Percentiles rank a stretch among this genome's conserved stretches.
Evolutionary conservation across 2,329 filamentous ascomycete genomes (phyloP).

Genomic region (Dothiorella sarmentorum): DNA sequence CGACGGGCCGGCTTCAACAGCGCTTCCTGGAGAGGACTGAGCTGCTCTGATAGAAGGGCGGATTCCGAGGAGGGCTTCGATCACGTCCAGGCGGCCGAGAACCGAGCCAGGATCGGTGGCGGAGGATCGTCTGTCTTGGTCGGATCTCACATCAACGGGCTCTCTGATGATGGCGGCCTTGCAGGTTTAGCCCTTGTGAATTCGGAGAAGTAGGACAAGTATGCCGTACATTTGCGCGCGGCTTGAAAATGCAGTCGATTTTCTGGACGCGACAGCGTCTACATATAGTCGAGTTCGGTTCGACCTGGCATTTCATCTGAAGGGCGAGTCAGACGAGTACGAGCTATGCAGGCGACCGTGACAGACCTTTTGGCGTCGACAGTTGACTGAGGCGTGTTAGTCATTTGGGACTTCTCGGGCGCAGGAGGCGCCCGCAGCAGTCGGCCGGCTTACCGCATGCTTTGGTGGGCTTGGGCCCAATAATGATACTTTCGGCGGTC

Average conservation of each 20-base stretch:
- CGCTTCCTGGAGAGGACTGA: slow-evolving; percentile 3
- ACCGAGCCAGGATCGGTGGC: slow-evolving; percentile 13
- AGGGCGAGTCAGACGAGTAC: neutral
- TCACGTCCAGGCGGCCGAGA: slow-evolving; percentile 18
- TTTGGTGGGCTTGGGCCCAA: slow-evolving; percentile 21
- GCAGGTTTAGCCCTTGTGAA: neutral
- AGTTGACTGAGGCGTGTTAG: slow-evolving; percentile 17
- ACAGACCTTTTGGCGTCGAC: slow-evolving; percentile 22
- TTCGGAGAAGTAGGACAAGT: neutral
- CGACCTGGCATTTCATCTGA: slow-evolving; percentile 23
- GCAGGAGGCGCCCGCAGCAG: neutral
- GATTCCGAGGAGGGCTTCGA: slow-evolving; percentile 22
- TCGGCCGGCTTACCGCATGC: slow-evolving; percentile 19
- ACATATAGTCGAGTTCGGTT: slow-evolving; percentile 19
- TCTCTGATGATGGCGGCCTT: slow-evolving; percentile 15
- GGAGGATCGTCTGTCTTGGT: neutral
- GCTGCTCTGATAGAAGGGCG: slow-evolving; percentile 13
- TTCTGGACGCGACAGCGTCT: slow-evolving; percentile 20
- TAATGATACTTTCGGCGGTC: slow-evolving; percentile 9
- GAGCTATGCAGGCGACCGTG: neutral
- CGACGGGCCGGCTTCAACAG: slow-evolving; percentile 20
- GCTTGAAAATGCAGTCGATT: slow-evolving; percentile 41
- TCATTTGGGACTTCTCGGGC: too few relatives aligned
- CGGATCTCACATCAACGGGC: slow-evolving; percentile 5
- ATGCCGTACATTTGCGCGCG: slow-evolving; percentile 38